Evolutionary conservation across 176 grass and related monocot genomes (phyloP).

Genomic region (maize (Zea mays)): Zm-B73-REFERENCE-NAM-5.0 NC_050100.1:26815001-26815500

Average conservation of each 20-base stretch:
- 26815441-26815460: slow-evolving; percentile 32
- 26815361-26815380: not conserved
- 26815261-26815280: slow-evolving; percentile 20
- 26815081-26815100: slow-evolving; percentile 5
- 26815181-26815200: not conserved
- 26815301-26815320: slow-evolving; percentile 2
- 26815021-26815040: slow-evolving; percentile 9
- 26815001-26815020: not conserved
- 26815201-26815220: not conserved
- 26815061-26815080: not conserved
- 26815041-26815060: not conserved
- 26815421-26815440: slow-evolving; percentile 28
- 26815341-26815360: not conserved
- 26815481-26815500: slow-evolving; percentile 53
- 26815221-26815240: slow-evolving; percentile 4
- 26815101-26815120: not conserved
- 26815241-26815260: slow-evolving; percentile 5
- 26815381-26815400: slow-evolving; percentile 13
- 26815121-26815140: too few relatives aligned
- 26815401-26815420: slow-evolving; percentile 23
- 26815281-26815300: slow-evolving; percentile 20
- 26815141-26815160: not conserved
- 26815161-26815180: slow-evolving; percentile 12
- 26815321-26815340: slow-evolving; percentile 10
- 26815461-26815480: slow-evolving; percentile 17